Base-by-base conservation (phyloP, 129 eudicot species). In the Flaveria linearis region DNA sequence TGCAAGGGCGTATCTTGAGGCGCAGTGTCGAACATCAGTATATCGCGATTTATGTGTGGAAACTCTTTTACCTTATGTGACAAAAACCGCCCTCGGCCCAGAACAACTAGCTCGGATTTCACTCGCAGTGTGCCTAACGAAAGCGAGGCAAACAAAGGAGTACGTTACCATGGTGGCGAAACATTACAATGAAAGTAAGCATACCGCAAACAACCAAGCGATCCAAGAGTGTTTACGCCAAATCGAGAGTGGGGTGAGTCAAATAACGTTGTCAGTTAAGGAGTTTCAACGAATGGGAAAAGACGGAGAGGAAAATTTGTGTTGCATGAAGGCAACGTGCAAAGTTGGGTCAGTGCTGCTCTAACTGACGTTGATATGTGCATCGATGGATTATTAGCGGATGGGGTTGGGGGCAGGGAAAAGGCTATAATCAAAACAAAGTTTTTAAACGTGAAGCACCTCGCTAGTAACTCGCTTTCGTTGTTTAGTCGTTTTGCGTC, bases 261-360 rank as follows among this genome's bases (percentile, higher is more conserved):
- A 88, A 50, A 75, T 91, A 12, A 83, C 84, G 2, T 75, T 76
- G 11, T 83, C 95, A 4, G 76, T 91, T 45, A 77, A 61, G 46
- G 97, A 91, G 79, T 76, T 87, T 1, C 76, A 63, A 39, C 68
- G 30, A 18, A 85, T 84, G 74, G 74, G 78, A 1, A 45, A 64
- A 7, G 79, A 82, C 1, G 82, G 76, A 0, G 84, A 72, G 33
- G 84, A 76, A n/a, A 58, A 88, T 8, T 91, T 7, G 66, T 76
- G 16, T 82, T 86, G 85, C 89, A 87, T 18, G 86, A 83, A 52
- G 86, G 86, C 68, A 91, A 91, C 47, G 86, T 91, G 28, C 74
- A 79, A 9, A 87, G 85, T 15, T 92, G 97, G 97, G 77, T 87
- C 28, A 85, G 97, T 69, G 85, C 93, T 4, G 96, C 91, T n/a